These are phyloP conservation scores for Suillus clintonianus DNA, from an alignment of 768 basidiomycete species.

Conservation along the genomic window DNA sequence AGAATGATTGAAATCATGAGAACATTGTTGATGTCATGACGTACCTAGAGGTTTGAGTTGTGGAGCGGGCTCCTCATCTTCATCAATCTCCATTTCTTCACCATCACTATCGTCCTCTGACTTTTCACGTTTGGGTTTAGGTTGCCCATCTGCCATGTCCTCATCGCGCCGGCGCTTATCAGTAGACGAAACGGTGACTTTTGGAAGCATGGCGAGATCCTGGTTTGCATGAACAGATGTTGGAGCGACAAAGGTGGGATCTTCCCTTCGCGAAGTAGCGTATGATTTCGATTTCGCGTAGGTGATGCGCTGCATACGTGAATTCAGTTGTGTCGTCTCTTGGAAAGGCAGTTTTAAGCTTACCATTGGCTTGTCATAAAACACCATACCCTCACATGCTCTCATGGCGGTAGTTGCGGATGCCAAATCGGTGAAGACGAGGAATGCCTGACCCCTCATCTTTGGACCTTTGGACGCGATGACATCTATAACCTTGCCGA, in stretches of 20 bases:
- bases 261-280: constrained; percentile 77
- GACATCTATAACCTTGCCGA: constrained; percentile 92
- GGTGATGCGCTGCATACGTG: constrained; percentile 67
- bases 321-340: neutral
- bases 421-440: constrained; percentile 91
- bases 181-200: constrained; percentile 32
- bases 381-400: constrained; percentile 88
- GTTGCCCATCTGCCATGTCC: constrained; percentile 52
- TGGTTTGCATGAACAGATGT: constrained; percentile 61
- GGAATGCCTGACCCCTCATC: constrained; percentile 94
- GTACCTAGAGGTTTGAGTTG: constrained; percentile 46
- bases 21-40: constrained; percentile 26
- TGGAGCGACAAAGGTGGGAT: constrained; percentile 80
- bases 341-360: constrained; percentile 31
- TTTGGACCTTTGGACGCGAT: constrained; percentile 83
- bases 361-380: constrained; percentile 92
- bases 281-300: constrained; percentile 91
- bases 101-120: constrained; percentile 66
- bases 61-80: constrained; percentile 69
- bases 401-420: constrained; percentile 92
- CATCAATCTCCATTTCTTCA: constrained; percentile 94
- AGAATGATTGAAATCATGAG: constrained; percentile 26
- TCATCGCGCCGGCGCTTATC: constrained; percentile 74
- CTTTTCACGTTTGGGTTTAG: constrained; percentile 69
- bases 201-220: constrained; percentile 42